Evolutionary conservation across 2,329 filamentous ascomycete species (phyloP), one percentile per base, ranked within the genome.

Genomic region (Colletotrichum sansevieriae): DNA sequence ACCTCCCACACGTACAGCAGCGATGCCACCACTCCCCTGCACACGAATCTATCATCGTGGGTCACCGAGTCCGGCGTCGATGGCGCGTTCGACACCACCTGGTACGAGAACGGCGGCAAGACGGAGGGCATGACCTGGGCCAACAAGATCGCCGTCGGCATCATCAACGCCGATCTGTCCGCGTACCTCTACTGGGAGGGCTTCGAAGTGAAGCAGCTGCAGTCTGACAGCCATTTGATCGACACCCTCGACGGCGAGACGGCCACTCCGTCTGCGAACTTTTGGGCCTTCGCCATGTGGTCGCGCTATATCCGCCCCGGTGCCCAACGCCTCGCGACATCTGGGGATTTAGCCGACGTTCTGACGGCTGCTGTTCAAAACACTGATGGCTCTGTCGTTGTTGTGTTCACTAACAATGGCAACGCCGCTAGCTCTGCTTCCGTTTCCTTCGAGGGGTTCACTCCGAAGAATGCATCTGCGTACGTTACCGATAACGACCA

Each of bases 121-220:
- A 82, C 82, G 43, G 86, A 88, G 70, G 87, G 86, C 7, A 78
- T 85, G 71, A 86, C 84, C 2, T 88, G 85, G 86, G 86, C 86
- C 1, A 83, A 84, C 71, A 83, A 84, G 71, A 82, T 88, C 51
- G 83, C 84, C 74, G 79, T 79, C 37, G 84, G 81, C 20, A 76
- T 88, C 13, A 78, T 84, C 6, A 82, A 81, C 72, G 80, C 79
- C 25, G 83, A 85, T 71, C 77, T 84, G 5, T 83, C 81, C 8
- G 86, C 81, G 0, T 88, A 87, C 72, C 77, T 88, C 5, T 88
- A 85, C 76, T 88, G 86, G 86, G 82, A 85, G 73, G 84, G 84
- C 35, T 75, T 77, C 18, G 75, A 79, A 71, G 70, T 75, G 51
- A 72, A 74, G 52, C 74, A 78, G 62, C 73, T 72, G 29, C 74